phyloP scores from a whole-genome alignment of 2,329 filamentous ascomycete genomes.

The Fusarium abutilonis region DNA sequence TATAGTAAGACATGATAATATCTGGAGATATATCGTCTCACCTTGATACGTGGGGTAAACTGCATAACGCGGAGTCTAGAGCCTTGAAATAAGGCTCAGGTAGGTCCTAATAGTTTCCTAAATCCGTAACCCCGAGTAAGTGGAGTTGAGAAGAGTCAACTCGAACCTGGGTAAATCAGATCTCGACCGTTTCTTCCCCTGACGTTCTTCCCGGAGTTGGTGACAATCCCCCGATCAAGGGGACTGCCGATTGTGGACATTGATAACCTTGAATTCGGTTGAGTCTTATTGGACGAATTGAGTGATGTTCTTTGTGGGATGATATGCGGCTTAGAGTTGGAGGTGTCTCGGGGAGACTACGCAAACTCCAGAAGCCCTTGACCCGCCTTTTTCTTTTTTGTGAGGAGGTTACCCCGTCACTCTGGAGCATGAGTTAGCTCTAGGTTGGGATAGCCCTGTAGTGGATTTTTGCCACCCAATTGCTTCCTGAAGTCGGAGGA shows the following conservation, averaged over 20 bases:
- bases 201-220: constrained; percentile 17
- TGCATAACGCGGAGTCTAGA: constrained; percentile 9
- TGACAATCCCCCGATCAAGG: constrained; percentile 14
- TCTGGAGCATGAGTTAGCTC: constrained; percentile 26
- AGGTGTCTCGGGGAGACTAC: constrained; percentile 26
- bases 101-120: constrained; percentile 5
- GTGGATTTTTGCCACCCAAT: constrained; percentile 19
- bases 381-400: constrained; percentile 11
- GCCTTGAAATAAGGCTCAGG: constrained; percentile 19
- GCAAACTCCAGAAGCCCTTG: constrained; percentile 19
- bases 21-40: background rate
- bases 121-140: constrained; percentile 26
- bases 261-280: constrained; percentile 12
- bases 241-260: background rate
- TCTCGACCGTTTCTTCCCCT: constrained; percentile 12
- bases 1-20: background rate
- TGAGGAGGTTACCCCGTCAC: constrained; percentile 17
- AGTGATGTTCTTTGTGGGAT: constrained; percentile 12
- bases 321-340: constrained; percentile 22
- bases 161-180: constrained; percentile 2
- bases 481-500: background rate
- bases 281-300: constrained; percentile 22
- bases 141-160: constrained; percentile 22
- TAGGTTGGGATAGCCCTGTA: constrained; percentile 17
- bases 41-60: constrained; percentile 13